phyloP scores from a whole-genome alignment of 371 early-diverging fungal genomes.

The Circinella umbellata region DNA sequence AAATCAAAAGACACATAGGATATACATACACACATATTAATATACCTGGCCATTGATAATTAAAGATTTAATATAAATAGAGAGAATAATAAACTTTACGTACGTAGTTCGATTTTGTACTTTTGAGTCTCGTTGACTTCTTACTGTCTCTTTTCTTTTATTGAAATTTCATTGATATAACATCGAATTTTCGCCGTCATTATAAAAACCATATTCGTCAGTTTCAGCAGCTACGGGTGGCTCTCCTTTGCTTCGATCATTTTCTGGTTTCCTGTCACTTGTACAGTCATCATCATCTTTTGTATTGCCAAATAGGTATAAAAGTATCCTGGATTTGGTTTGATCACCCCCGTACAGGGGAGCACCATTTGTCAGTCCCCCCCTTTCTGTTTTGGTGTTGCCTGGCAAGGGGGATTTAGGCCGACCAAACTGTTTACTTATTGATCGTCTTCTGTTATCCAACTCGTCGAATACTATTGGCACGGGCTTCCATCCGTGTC shows the following conservation, averaged over 20 bases:
- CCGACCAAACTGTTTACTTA: background rate
- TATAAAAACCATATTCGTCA: background rate
- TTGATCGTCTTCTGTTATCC: background rate
- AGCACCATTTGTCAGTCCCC: no score
- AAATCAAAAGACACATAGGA: no score
- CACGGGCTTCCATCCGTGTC: background rate
- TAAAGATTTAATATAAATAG: no score
- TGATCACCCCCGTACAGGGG: background rate
- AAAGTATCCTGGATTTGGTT: background rate
- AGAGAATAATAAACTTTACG: no score
- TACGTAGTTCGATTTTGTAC: no score
- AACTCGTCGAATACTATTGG: background rate
- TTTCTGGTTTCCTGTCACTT: background rate
- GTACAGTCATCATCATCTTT: background rate
- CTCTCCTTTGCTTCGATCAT: background rate
- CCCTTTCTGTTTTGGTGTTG: no score
- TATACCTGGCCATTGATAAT: no score
- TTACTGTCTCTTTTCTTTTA: no score
- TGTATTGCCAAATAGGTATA: background rate
- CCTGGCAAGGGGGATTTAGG: conserved; percentile 3
- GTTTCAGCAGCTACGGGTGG: background rate
- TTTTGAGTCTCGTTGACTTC: no score
- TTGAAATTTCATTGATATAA: no score
- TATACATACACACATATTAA: no score
- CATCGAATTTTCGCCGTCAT: background rate